These are phyloP conservation scores for Arachis hypogaea DNA, from an alignment of 306 rosid genomes.

Conservation along the genomic window DNA sequence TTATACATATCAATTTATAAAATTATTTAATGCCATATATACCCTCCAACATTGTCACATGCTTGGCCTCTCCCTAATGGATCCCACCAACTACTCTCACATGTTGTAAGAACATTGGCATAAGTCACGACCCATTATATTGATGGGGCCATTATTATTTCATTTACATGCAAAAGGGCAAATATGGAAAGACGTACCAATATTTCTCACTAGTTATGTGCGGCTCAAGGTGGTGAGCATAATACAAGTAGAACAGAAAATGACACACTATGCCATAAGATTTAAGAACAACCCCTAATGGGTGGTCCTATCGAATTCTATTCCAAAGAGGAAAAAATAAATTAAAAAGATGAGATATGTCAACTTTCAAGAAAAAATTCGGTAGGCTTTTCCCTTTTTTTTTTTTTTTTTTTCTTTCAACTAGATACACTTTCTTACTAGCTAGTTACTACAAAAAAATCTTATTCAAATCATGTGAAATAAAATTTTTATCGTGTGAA, in stretches of 20 bases:
- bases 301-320: slow-evolving; percentile 2
- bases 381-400: too few relatives aligned
- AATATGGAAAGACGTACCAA: slow-evolving; percentile 16
- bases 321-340: not conserved
- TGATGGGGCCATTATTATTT: not conserved
- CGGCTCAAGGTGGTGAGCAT: slow-evolving; percentile 18
- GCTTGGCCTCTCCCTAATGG: slow-evolving; percentile 30
- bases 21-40: slow-evolving; percentile 27
- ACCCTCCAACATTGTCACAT: slow-evolving; percentile 42
- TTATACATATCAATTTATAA: slow-evolving; percentile 18
- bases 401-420: too few relatives aligned
- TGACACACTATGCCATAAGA: slow-evolving; percentile 1
- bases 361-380: too few relatives aligned
- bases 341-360: not conserved
- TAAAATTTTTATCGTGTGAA: too few relatives aligned
- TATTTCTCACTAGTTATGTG: slow-evolving; percentile 1
- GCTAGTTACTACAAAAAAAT: too few relatives aligned
- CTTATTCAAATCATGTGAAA: too few relatives aligned
- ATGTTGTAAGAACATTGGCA: slow-evolving; percentile 3
- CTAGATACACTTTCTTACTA: too few relatives aligned
- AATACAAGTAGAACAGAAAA: slow-evolving; percentile 25
- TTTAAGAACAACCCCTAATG: not conserved
- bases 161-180: slow-evolving; percentile 34
- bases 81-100: slow-evolving; percentile 44
- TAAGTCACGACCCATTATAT: not conserved